These are phyloP conservation scores for Chrysoporthe deuterocubensis DNA, from an alignment of 2,329 filamentous ascomycete genomes.

Conservation along the genomic window DNA sequence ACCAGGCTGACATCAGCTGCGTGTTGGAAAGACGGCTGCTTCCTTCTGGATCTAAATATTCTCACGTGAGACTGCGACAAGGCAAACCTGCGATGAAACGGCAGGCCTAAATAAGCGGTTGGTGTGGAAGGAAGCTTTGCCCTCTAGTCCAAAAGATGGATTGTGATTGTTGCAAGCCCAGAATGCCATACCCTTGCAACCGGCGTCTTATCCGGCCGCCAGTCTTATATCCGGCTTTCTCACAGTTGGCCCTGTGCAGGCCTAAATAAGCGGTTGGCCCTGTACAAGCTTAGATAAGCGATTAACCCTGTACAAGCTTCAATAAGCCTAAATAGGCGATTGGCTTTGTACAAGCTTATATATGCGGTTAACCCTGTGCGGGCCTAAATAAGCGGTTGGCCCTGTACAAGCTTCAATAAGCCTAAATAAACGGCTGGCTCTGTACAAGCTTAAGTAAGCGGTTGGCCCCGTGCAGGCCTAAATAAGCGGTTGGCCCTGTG, in stretches of 20 bases:
- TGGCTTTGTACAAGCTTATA: too few relatives aligned
- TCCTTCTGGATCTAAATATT: not conserved
- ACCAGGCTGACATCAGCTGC: not conserved
- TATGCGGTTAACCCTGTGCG: not conserved
- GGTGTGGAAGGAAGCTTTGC: too few relatives aligned
- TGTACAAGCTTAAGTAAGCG: not conserved
- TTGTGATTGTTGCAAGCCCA: too few relatives aligned
- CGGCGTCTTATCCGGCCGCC: too few relatives aligned
- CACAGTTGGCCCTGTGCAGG: not conserved
- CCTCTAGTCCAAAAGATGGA: too few relatives aligned
- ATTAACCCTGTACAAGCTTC: too few relatives aligned
- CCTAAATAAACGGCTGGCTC: not conserved
- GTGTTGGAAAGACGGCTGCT: not conserved
- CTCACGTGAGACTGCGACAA: not conserved
- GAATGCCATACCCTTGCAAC: too few relatives aligned
- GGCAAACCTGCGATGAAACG: not conserved
- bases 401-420: not conserved
- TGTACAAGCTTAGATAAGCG: too few relatives aligned
- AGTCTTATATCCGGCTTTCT: too few relatives aligned
- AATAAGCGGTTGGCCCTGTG: not conserved
- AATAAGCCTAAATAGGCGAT: too few relatives aligned
- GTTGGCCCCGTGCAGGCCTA: not conserved
- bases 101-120: not conserved
- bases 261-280: not conserved
- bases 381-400: not conserved